Evolutionary conservation across 768 basidiomycete genomes (phyloP).

Genomic region (Hygrophoropsis aurantiaca): DNA sequence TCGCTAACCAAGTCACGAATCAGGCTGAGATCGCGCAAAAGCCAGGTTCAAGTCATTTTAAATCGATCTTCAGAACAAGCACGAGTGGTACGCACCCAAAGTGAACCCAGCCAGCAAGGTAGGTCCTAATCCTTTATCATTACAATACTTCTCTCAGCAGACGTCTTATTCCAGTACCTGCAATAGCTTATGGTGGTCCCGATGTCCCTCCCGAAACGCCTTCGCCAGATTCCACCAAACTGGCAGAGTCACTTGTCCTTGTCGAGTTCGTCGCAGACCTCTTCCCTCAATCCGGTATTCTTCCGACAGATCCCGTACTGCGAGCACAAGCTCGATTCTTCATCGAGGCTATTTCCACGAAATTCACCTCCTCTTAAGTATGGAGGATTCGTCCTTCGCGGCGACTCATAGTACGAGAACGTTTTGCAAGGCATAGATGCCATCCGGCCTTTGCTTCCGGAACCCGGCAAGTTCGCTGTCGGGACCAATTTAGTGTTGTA

Average conservation of each 20-base stretch:
- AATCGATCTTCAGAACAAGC: constrained; percentile 65
- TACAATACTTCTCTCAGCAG: background rate
- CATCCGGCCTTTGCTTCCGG: constrained; percentile 51
- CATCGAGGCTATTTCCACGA: constrained; percentile 52
- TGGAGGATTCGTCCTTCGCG: constrained; percentile 35
- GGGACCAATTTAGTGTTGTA: constrained; percentile 22
- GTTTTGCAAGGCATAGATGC: constrained; percentile 44
- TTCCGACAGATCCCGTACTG: constrained; percentile 54
- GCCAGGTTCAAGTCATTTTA: constrained; percentile 50
- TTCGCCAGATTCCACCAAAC: constrained; percentile 57
- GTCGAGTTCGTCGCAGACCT: constrained; percentile 68
- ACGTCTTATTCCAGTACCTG: constrained; percentile 43
- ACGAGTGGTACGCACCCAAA: constrained; percentile 64
- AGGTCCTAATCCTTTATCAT: constrained; percentile 5
- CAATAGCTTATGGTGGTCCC: constrained; percentile 63
- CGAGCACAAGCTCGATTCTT: constrained; percentile 65
- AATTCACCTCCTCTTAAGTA: constrained; percentile 42
- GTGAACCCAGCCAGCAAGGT: constrained; percentile 72
- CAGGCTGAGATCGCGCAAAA: constrained; percentile 61
- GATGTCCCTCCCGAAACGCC: constrained; percentile 53
- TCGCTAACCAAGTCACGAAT: background rate
- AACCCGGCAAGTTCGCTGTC: constrained; percentile 36
- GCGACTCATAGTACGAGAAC: constrained; percentile 40
- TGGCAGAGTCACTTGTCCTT: constrained; percentile 65
- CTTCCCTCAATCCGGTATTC: constrained; percentile 44